These are phyloP conservation scores for Paramyrothecium roridum DNA, from an alignment of 2,329 filamentous ascomycete genomes.

Conservation along the genomic window DNA sequence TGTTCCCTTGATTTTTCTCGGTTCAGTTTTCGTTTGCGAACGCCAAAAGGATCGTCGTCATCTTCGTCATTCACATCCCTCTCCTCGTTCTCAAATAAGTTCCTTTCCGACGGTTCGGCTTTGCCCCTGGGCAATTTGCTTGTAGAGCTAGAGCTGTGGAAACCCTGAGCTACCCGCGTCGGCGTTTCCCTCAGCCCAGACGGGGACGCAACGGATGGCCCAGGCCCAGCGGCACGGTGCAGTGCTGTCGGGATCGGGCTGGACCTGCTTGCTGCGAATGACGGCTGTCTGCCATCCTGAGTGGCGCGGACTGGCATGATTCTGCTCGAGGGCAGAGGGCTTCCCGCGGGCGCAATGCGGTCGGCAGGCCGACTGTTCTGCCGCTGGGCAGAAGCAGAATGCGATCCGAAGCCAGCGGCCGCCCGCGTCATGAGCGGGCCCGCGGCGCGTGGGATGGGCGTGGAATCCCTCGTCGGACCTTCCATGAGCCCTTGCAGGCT, in stretches of 20 bases:
- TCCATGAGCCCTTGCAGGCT: conserved; percentile 42
- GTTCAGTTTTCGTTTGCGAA: conserved; percentile 23
- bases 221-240: too few relatives aligned
- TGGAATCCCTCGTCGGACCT: conserved; percentile 29
- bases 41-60: conserved; percentile 31
- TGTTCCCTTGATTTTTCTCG: conserved; percentile 27
- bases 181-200: too few relatives aligned
- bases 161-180: too few relatives aligned
- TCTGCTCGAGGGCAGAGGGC: background rate
- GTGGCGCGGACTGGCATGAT: conserved; percentile 6
- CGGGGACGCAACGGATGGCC: too few relatives aligned
- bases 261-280: background rate
- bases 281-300: background rate
- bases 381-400: conserved; percentile 10
- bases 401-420: conserved; percentile 21
- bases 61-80: conserved; percentile 17
- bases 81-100: background rate
- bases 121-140: background rate
- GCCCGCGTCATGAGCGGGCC: conserved; percentile 18
- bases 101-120: background rate
- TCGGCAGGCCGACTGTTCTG: background rate
- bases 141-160: too few relatives aligned
- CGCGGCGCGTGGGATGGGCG: conserved; percentile 18
- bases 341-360: background rate
- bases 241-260: too few relatives aligned